Base-by-base conservation (phyloP, 371 early-diverging fungal genomes). In the Apophysomyces ossiformis region DNA sequence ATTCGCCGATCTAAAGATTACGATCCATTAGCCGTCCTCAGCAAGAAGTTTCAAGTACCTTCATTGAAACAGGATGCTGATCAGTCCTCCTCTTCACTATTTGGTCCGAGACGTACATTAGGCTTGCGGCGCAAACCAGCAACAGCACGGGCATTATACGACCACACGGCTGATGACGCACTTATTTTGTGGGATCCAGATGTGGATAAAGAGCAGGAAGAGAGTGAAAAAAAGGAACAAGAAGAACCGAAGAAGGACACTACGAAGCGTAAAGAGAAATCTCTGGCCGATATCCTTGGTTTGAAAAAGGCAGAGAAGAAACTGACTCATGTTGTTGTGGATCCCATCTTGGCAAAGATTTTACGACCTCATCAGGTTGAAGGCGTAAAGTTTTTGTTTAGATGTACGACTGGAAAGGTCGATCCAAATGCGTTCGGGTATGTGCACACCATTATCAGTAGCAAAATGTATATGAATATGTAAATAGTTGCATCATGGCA, bases 291-390 rank as follows among this genome's bases (percentile, higher is more conserved):
- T 36, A 83, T 86, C 16, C 70, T 86, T 15, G 87, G 88, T 0
- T 57, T 77, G 16, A 83, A 89, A 71, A 82, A 82, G 63, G 74
- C 85, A 72, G 78, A 86, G 68, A 47, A 73, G 11, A 78, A 77
- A 16, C 60, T 85, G 57, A 84, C 79, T 1, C 87, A 85, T 69
- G 90, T 90, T 16, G 86, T 89, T 21, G 87, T 90, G 9, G 99
- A 98, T 77, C 99, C 99, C 4, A 78, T 87, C 0, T 82, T 98
- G 2, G 86, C 88, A 1, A 85, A 87, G 64, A 88, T 95, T n/a
- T 69, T 98, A 64, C 89, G 99, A 6, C 97, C 97, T 0, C 99
- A 98, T 78, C 96, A 98, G 70, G 84, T 96, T 15, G 98, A 97
- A 70, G 99, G 99, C 50, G 95, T 82, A 15, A 69, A 74, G 59